Evolutionary conservation across 2,329 filamentous ascomycete species (phyloP), one percentile per base, ranked within the genome.

Genomic region (Fusarium veterinarium): DNA sequence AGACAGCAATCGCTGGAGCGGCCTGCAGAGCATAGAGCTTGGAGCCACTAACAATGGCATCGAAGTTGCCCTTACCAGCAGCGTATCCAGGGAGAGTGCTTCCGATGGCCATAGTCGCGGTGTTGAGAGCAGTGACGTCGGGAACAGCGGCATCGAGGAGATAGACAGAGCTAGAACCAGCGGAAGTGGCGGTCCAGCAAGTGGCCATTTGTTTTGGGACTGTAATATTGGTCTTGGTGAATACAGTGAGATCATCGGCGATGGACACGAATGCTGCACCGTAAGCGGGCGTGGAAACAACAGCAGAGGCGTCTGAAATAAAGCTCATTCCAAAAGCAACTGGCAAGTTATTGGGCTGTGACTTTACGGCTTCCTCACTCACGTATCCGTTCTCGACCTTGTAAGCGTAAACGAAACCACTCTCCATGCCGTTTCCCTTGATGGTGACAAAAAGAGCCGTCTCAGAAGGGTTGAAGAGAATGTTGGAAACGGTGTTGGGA

Each of bases 241-340:
- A 13, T 2, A 67, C 52, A 1, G 14, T 51, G 13, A 41, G 23
- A 28, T 60, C 28, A 1, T 60, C 0, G 14, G 38, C 30, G 7
- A 67, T 35, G 20, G 62, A 51, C 3, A 67, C 62, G 2, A 67
- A 60, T 8, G 62, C 64, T n/a, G 52, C 64, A 14, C 64, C 64
- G 6, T 67, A 67, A 16, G 62, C 44, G 7, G 64, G 64, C 1
- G 64, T 67, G 3, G 62, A 20, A 7, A 67, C 31, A 5, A 67
- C 10, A 9, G 62, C 62, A 3, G 52, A 40, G 2, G 4, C 0
- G 4, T 60, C 52, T 5, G 46, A 23, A 3, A 31, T 8, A 11
- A 67, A 67, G 7, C 33, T 31, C 23, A 67, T 67, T 3, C 44
- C 33, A 12, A 67, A 67, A 25, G 64, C 38, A 3, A 67, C 45